These are phyloP conservation scores for Physcia stellaris DNA, from an alignment of 495 filamentous ascomycete species.

Conservation along the genomic window DNA sequence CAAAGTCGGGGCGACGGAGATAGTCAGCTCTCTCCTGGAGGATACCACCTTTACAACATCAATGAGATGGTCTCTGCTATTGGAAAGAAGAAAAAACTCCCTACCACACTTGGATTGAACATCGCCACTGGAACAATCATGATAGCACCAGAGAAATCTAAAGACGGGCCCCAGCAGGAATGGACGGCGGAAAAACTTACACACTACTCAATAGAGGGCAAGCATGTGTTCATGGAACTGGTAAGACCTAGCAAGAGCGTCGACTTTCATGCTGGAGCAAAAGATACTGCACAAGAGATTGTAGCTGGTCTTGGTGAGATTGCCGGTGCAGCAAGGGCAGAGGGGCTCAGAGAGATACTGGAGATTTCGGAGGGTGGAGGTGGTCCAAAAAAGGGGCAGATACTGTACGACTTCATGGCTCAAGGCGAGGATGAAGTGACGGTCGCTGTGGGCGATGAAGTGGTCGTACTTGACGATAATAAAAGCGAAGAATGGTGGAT, in stretches of 20 bases:
- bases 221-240: slow-evolving; percentile 93
- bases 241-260: slow-evolving; percentile 82
- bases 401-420: slow-evolving; percentile 92
- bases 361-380: slow-evolving; percentile 51
- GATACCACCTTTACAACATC: slow-evolving; percentile 88
- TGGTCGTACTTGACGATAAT: slow-evolving; percentile 74
- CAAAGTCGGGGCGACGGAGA: slow-evolving; percentile 24
- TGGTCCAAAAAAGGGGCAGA: slow-evolving; percentile 64
- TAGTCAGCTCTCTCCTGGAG: slow-evolving; percentile 45
- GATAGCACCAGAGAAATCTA: slow-evolving; percentile 70
- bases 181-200: slow-evolving; percentile 90
- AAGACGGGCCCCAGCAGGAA: slow-evolving; percentile 71
- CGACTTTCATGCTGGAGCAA: slow-evolving; percentile 94
- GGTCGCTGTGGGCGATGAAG: slow-evolving; percentile 78
- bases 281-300: slow-evolving; percentile 92
- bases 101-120: slow-evolving; percentile 85
- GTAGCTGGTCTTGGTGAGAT: slow-evolving; percentile 78
- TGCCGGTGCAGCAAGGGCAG: slow-evolving; percentile 67
- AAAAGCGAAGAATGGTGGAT: slow-evolving; percentile 99
- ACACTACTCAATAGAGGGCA: slow-evolving; percentile 93
- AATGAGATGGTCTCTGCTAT: slow-evolving; percentile 90
- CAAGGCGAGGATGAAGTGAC: slow-evolving; percentile 96
- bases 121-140: slow-evolving; percentile 74
- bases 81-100: slow-evolving; percentile 95
- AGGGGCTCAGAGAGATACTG: slow-evolving; percentile 76